Evolutionary conservation across 345 rosid species (phyloP).

Genomic region (Zanthoxylum bungeanum): DNA sequence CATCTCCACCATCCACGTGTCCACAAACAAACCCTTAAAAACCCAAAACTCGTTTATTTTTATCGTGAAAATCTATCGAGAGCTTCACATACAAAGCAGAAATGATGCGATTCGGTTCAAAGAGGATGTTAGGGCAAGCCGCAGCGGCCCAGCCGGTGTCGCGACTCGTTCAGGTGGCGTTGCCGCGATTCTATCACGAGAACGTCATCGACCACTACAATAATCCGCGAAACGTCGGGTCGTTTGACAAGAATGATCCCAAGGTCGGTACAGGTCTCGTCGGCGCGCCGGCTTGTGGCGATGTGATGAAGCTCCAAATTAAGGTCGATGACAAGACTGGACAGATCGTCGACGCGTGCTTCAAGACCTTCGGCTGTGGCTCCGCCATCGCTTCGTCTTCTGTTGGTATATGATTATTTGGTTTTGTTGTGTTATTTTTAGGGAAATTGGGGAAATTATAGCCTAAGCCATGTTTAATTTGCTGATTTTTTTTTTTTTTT

Average conservation of each 20-base stretch:
- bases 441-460: not conserved
- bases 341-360: slow-evolving; percentile 82
- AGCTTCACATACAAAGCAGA: too few relatives aligned
- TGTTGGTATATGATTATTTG: slow-evolving; percentile 52
- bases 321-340: slow-evolving; percentile 86
- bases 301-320: slow-evolving; percentile 98
- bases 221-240: slow-evolving; percentile 91
- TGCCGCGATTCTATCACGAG: slow-evolving; percentile 73
- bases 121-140: slow-evolving; percentile 43
- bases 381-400: slow-evolving; percentile 98
- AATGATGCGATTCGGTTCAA: slow-evolving; percentile 54
- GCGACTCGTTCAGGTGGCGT: slow-evolving; percentile 23
- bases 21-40: not conserved
- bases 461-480: not conserved
- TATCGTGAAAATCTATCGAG: too few relatives aligned
- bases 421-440: not conserved
- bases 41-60: not conserved
- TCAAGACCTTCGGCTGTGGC: slow-evolving; percentile 98
- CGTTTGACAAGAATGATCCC: slow-evolving; percentile 92
- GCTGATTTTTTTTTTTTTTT: not conserved
- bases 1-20: slow-evolving; percentile 35
- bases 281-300: slow-evolving; percentile 99
- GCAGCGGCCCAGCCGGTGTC: slow-evolving; percentile 23
- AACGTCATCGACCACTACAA: slow-evolving; percentile 94
- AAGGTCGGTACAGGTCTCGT: slow-evolving; percentile 86